Conservation (phyloP, 345 rosid species). For the Trapa bicornis region DNA sequence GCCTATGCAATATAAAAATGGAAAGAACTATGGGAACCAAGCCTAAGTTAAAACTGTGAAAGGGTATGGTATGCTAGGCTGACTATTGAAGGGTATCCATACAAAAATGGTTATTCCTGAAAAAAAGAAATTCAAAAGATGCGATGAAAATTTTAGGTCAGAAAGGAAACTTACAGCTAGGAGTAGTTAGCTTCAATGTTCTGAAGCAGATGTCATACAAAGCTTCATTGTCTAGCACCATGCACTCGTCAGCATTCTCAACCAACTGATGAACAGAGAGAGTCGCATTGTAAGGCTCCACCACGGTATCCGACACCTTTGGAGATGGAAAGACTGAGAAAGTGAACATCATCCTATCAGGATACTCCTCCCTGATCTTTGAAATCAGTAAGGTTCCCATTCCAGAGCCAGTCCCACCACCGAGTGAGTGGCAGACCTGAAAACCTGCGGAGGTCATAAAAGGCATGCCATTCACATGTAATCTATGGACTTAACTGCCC, state of each 20-base stretch:
- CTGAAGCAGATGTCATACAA: slow-evolving; percentile 4
- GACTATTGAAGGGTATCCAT: too few relatives aligned
- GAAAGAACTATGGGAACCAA: too few relatives aligned
- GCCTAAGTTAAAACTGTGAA: too few relatives aligned
- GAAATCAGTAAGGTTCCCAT: slow-evolving; percentile 5
- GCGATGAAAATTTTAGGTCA: not conserved
- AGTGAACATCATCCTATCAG: slow-evolving; percentile 3
- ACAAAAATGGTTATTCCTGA: too few relatives aligned
- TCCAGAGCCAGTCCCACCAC: slow-evolving; percentile 4
- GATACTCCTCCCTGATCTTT: slow-evolving; percentile 1
- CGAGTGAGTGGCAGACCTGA: slow-evolving; percentile 5
- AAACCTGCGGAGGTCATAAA: not conserved
- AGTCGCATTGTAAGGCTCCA: slow-evolving; percentile 3
- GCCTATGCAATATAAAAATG: not conserved
- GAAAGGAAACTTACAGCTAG: not conserved
- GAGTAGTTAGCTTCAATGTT: slow-evolving; percentile 4
- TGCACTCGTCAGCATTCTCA: slow-evolving; percentile 5
- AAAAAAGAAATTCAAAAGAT: too few relatives aligned
- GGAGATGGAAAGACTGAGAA: slow-evolving; percentile 3
- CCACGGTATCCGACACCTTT: slow-evolving; percentile 1
- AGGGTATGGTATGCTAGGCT: too few relatives aligned
- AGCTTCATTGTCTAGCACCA: slow-evolving; percentile 4
- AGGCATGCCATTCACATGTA: not conserved
- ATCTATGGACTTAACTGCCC: not conserved
- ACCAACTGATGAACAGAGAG: slow-evolving; percentile 4